Base-by-base conservation (phyloP, 2,329 filamentous ascomycete genomes). In the Trematosphaeria pertusa region DNA sequence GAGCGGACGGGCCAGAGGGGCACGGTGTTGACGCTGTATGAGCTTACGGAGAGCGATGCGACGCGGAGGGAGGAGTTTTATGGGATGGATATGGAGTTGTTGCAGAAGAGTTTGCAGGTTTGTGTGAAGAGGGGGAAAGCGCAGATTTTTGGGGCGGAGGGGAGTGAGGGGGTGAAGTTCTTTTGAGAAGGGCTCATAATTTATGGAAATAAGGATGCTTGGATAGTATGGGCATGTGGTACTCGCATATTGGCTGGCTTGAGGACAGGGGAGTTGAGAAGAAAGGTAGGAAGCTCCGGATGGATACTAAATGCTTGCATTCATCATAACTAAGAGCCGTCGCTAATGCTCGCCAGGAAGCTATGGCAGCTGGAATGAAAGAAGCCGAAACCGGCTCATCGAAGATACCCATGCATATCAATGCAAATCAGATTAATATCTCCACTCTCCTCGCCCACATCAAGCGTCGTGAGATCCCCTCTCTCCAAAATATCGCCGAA, bases 81-180 rank as follows among this genome's bases (percentile, higher is more conserved):
- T 71, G 89, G 89, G n/a, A 88, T 99, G 78, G 92, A 97, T 67
- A 78, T 81, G 35, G 89, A 91, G 18, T 72, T 96, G 52, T 79
- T 99, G 64, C 82, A 88, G 58, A 91, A 87, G 71, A 87, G 89
- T 28, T 79, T 99, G 37, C 82, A 84, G 50, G 79, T 94, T 38
- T 80, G 97, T 37, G 92, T 96, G 26, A 96, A 95, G 79, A 83
- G 87, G 53, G 91, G 91, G 59, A 96, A 89, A 75, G 93, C 92
- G 11, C 93, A 97, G 73, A 85, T 97, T 19, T 97, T 99, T 75
- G 93, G 93, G 24, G 83, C 85, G 43, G 91, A 93, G 63, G 70
- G 68, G 20, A 88, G 89, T 50, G 85, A 89, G 64, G 94, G 94
- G 63, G 91, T 97, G 56, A 99, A 99, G 77, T 97, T 99, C 77